Base-by-base conservation (phyloP, 2,329 filamentous ascomycete species). In the Trichoderma simmonsii region DNA sequence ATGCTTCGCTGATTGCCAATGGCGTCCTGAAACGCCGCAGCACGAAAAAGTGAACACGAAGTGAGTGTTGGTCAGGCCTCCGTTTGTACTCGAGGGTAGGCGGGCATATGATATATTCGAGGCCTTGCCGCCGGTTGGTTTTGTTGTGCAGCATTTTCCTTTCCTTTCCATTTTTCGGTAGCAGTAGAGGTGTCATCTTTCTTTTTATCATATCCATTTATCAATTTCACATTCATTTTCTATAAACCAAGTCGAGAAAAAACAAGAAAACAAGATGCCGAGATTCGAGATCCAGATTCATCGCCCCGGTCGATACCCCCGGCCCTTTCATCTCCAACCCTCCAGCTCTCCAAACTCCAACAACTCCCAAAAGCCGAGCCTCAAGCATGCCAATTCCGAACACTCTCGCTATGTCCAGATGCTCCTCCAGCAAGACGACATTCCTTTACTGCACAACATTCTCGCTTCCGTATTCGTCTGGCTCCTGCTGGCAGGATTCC, bases 401-500 rank as follows among this genome's bases (percentile, higher is more conserved):
- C 77, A 81, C 66, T 80, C 82, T 24, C 79, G 79, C 32, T 86
- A 85, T 74, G 79, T 82, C 48, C 78, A 82, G 73, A 87, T 87
- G 83, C 81, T 86, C 8, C 80, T 86, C 28, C 79, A 81, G 43
- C 79, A 85, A n/a, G 83, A 86, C 74, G 75, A 78, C 48, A 85
- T 87, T 61, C 81, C 84, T 3, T 80, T 79, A 7, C 63, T 81
- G 11, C 84, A 87, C 79, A 88, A 85, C 77, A 80, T 87, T 67
- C 78, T 85, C 24, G 83, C 83, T 63, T 73, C 78, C 34, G 75
- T 76, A 69, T 78, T 78, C 70, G 77, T 79, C 57, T 88, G 83
- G 85, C 80, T 86, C 60, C 80, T 88, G 3, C 82, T 88, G 1
- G 84, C 84, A 0, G 86, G 86, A 32, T 88, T 87, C 79, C 80